Conservation (phyloP, 805 yeast genomes). For the Candida taoyuanica region DNA sequence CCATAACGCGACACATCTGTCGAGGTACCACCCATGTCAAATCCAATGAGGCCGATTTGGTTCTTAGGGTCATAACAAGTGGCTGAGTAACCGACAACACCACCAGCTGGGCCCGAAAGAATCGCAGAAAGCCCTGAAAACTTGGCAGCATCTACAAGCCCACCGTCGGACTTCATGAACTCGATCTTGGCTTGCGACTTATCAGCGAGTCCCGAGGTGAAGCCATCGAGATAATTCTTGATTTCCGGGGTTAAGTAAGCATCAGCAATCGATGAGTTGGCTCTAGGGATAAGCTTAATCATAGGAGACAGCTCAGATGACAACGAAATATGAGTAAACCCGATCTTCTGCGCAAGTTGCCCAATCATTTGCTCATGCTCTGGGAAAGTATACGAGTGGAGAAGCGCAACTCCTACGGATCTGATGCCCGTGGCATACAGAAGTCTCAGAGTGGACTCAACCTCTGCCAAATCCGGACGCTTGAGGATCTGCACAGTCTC, state of each 20-base stretch:
- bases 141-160: constrained; percentile 74
- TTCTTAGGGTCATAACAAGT: constrained; percentile 65
- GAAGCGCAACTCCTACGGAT: constrained; percentile 65
- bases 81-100: constrained; percentile 87
- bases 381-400: constrained; percentile 72
- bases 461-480: constrained; percentile 41
- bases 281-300: constrained; percentile 72
- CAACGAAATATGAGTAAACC: constrained; percentile 64
- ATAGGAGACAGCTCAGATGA: constrained; percentile 71
- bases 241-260: constrained; percentile 82
- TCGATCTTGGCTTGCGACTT: constrained; percentile 45
- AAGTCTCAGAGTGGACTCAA: constrained; percentile 37
- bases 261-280: constrained; percentile 76
- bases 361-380: constrained; percentile 63
- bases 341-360: constrained; percentile 54
- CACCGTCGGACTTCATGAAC: constrained; percentile 97
- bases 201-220: constrained; percentile 56
- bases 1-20: constrained; percentile 36
- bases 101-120: constrained; percentile 96
- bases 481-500: constrained; percentile 58
- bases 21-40: constrained; percentile 51
- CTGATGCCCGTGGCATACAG: constrained; percentile 55
- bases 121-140: constrained; percentile 89
- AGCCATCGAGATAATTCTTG: constrained; percentile 54
- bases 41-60: constrained; percentile 64